A percentile compares a stretch with the other conserved stretches of the same genome.
These are phyloP conservation scores for Suhomyces sp. DNA, from an alignment of 805 yeast species.

Conservation along the genomic window DNA sequence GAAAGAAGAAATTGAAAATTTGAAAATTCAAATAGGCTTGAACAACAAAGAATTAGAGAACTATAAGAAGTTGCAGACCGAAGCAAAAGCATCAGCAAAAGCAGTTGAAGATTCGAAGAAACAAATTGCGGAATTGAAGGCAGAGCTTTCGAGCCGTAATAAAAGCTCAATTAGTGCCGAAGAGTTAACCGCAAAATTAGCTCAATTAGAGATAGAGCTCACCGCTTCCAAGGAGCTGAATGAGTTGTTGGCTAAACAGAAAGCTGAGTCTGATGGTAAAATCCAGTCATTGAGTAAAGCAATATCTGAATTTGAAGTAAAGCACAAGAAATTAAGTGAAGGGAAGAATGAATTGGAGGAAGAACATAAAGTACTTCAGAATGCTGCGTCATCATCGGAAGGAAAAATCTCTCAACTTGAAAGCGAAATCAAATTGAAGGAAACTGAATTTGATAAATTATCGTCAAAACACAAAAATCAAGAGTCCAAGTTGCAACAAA, in stretches of 20 bases:
- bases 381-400: background rate
- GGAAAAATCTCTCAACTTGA: background rate
- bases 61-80: too few relatives aligned
- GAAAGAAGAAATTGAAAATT: conserved; percentile 1
- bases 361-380: background rate
- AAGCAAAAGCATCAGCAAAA: too few relatives aligned
- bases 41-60: background rate
- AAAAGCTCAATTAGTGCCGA: too few relatives aligned
- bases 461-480: background rate
- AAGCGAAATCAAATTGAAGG: conserved; percentile 1
- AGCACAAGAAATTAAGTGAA: too few relatives aligned
- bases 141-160: background rate
- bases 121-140: background rate
- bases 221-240: too few relatives aligned
- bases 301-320: too few relatives aligned
- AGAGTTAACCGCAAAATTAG: background rate
- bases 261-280: too few relatives aligned
- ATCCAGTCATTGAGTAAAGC: too few relatives aligned
- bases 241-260: too few relatives aligned
- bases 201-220: too few relatives aligned
- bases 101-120: background rate
- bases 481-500: background rate
- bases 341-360: background rate
- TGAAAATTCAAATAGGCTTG: background rate
- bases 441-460: background rate